Conservation (phyloP, 2,329 filamentous ascomycete genomes). For the Claviceps maximensis region DNA sequence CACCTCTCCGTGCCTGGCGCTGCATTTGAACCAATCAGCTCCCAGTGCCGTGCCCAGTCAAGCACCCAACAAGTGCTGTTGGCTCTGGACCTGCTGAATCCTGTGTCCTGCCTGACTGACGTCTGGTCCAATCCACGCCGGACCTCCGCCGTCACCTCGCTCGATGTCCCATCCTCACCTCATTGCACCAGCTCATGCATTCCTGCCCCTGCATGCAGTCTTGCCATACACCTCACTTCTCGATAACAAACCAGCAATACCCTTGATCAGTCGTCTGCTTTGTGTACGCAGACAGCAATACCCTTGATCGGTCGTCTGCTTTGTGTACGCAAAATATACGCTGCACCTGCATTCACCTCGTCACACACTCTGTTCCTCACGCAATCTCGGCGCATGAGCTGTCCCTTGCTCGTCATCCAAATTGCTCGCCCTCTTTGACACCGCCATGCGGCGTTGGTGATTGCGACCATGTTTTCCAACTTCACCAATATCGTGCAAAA, state of each 20-base stretch:
- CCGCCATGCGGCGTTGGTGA: conserved; percentile 29
- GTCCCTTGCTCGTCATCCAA: conserved; percentile 1
- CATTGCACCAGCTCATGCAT: neutral
- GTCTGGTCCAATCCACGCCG: neutral
- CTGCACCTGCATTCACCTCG: neutral
- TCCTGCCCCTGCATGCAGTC: neutral
- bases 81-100: too few relatives aligned
- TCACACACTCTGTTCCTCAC: neutral
- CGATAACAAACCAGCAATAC: neutral
- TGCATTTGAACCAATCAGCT: neutral
- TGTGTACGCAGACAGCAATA: too few relatives aligned
- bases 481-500: conserved; percentile 78
- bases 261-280: conserved; percentile 1
- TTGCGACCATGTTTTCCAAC: conserved; percentile 43
- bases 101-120: too few relatives aligned
- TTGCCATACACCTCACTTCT: neutral
- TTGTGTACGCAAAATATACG: neutral
- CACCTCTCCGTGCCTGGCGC: too few relatives aligned
- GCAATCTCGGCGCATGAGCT: neutral
- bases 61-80: neutral
- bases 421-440: conserved; percentile 3
- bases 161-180: neutral
- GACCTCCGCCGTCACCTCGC: neutral
- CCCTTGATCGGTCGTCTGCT: neutral
- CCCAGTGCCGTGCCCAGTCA: too few relatives aligned